A percentile compares a stretch with the other conserved stretches of the same genome.
Evolutionary conservation across 2,329 filamentous ascomycete genomes (phyloP).

Genomic region (Aspergillus pseudonomiae): DNA sequence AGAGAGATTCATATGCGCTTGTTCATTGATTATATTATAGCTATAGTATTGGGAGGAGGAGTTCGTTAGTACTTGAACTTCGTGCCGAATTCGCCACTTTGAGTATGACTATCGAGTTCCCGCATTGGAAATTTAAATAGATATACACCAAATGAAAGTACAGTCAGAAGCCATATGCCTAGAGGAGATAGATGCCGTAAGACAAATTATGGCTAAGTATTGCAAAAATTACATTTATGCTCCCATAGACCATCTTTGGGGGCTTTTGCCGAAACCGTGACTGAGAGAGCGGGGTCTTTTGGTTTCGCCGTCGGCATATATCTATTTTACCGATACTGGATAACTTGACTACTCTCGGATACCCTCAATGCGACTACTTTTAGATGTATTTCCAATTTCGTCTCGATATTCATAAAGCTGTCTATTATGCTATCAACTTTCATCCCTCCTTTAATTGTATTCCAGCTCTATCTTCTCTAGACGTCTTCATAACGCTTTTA

Average conservation of each 20-base stretch:
- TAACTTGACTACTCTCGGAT: neutral
- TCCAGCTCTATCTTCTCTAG: neutral
- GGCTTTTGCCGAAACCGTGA: too few species aligned
- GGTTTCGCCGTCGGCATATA: neutral
- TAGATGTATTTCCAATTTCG: neutral
- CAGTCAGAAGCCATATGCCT: too few species aligned
- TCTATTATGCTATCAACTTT: neutral
- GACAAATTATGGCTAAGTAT: too few species aligned
- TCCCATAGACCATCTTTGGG: neutral
- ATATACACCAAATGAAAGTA: too few species aligned
- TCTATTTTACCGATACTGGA: neutral
- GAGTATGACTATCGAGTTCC: too few species aligned
- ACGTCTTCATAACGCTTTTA: neutral
- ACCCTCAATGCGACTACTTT: neutral
- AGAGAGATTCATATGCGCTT: too few species aligned
- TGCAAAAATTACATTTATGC: neutral
- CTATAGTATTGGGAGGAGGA: too few species aligned
- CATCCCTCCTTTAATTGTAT: neutral
- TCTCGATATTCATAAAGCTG: neutral
- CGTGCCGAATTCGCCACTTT: too few species aligned
- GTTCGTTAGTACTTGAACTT: too few species aligned
- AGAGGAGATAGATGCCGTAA: too few species aligned
- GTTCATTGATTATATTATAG: too few species aligned
- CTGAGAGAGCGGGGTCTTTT: neutral
- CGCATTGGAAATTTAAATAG: too few species aligned